Evolutionary conservation across 257 asterid species (phyloP).

Genomic region (Paraleonurus japonicus): DNA sequence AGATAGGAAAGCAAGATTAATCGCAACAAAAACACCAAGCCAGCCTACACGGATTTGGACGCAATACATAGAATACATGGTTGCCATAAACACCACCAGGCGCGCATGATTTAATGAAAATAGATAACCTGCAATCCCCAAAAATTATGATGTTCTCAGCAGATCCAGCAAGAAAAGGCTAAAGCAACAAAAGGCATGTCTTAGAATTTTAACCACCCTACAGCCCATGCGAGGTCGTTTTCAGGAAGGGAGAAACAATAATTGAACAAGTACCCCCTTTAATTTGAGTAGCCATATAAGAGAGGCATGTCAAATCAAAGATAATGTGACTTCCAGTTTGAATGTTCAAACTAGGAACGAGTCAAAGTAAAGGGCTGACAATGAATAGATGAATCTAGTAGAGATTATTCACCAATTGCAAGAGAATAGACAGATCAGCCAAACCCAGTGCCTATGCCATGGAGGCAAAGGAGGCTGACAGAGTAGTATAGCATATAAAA

Average conservation of each 20-base stretch:
- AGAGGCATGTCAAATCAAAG: constrained; percentile 13
- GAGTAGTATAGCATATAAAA: no score
- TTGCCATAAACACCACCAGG: constrained; percentile 83
- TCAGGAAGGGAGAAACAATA: neutral
- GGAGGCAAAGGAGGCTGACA: neutral
- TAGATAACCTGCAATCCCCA: constrained; percentile 67
- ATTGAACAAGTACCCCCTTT: neutral
- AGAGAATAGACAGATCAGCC: neutral
- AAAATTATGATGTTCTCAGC: constrained; percentile 30
- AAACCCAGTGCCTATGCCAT: neutral
- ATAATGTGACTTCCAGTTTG: no score
- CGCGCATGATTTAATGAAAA: constrained; percentile 95
- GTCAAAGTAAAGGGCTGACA: constrained; percentile 1
- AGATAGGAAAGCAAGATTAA: constrained; percentile 88
- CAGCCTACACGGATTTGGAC: constrained; percentile 88
- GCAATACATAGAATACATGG: constrained; percentile 73
- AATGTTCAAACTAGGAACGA: no score
- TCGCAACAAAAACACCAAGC: constrained; percentile 76
- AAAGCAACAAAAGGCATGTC: constrained; percentile 10
- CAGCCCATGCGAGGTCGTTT: neutral
- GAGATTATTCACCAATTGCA: constrained; percentile 1
- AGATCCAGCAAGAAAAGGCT: constrained; percentile 25
- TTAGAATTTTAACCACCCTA: neutral
- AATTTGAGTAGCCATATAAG: constrained; percentile 6
- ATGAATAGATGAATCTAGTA: constrained; percentile 14